These are phyloP conservation scores for Lactarius tabidus DNA, from an alignment of 768 basidiomycete species.

Conservation along the genomic window DNA sequence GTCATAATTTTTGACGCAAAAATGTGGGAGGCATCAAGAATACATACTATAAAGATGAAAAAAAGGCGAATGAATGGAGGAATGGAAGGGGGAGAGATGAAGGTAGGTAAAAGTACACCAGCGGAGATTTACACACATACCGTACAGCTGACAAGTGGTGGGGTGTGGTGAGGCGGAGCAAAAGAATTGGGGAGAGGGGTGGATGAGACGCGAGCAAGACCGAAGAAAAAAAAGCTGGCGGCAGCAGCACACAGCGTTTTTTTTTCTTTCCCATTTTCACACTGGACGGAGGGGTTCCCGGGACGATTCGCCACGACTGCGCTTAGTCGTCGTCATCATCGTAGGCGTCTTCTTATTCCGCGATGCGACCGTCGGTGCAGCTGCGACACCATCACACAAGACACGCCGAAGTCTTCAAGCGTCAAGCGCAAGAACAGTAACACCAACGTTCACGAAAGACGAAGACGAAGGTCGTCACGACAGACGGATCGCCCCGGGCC, in stretches of 20 bases:
- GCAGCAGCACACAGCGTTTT: too few relatives aligned
- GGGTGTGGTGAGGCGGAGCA: too few relatives aligned
- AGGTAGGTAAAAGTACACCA: too few relatives aligned
- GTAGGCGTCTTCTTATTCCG: slow-evolving; percentile 8
- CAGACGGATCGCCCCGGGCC: neutral
- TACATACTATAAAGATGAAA: too few relatives aligned
- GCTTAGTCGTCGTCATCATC: slow-evolving; percentile 4
- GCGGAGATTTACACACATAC: too few relatives aligned
- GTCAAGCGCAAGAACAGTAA: neutral
- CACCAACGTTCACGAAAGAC: neutral
- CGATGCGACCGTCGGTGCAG: neutral
- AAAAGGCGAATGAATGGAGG: neutral
- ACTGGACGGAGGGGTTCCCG: slow-evolving; percentile 20
- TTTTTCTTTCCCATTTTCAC: neutral
- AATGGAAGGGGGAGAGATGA: neutral
- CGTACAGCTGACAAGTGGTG: too few relatives aligned
- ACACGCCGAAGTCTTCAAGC: neutral
- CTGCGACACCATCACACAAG: neutral
- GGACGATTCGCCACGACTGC: slow-evolving; percentile 13
- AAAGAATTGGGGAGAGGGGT: too few relatives aligned
- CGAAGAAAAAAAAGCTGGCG: too few relatives aligned
- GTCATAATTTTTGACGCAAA: neutral
- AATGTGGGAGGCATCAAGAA: too few relatives aligned
- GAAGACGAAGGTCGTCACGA: neutral
- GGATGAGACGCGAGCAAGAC: too few relatives aligned